Evolutionary conservation across 352 stramenopile species (phyloP), one percentile per base, ranked within the genome.

Genomic region (Pythium brachiatum): DNA sequence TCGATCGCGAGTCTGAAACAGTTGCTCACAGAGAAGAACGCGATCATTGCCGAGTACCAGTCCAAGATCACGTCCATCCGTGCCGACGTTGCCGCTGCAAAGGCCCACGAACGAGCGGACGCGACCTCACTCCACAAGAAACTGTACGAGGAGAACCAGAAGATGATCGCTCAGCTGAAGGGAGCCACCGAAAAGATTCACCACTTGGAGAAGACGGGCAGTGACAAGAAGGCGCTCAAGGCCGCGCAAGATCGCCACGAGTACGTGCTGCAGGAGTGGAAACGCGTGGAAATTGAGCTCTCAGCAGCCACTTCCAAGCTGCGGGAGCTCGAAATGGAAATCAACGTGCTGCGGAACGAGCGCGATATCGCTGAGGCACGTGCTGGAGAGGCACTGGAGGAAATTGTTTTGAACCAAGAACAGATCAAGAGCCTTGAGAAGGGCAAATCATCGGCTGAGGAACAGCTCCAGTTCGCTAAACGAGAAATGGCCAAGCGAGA

Each of bases 1-100:
- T 91, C 83, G 26, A 88, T 95, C 27, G 79, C 86, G 6, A 93
- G 82, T 62, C 65, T 95, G n/a, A 95, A 92, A 60, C 75, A 79
- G 29, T 73, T 93, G 23, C 72, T 93, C 27, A 69, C 79, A 23
- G 86, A 92, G 57, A 95, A 95, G 57, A 95, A 93, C 54, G 58
- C 44, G 13, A 52, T 86, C 27, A 76, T 93, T 4, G 69, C 73
- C 15, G 74, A 88, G 53, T 89, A 88, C 46, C 75, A 91, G 57
- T 66, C 64, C 18, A 84, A 93, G 31, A 48, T 91, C 41, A 64
- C 70, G 7, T 55, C 63, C 23, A 43, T 90, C 23, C 82, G 81
- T 6, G 69, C 65, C 1, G 82, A 86, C 15, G 70, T 73, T 29
- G 76, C 74, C 13, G 71, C 85, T 32, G 63, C 66, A 27, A 83